These are phyloP conservation scores for Leptographium galeiforme DNA, from an alignment of 2,329 filamentous ascomycete species.

Conservation along the genomic window DNA sequence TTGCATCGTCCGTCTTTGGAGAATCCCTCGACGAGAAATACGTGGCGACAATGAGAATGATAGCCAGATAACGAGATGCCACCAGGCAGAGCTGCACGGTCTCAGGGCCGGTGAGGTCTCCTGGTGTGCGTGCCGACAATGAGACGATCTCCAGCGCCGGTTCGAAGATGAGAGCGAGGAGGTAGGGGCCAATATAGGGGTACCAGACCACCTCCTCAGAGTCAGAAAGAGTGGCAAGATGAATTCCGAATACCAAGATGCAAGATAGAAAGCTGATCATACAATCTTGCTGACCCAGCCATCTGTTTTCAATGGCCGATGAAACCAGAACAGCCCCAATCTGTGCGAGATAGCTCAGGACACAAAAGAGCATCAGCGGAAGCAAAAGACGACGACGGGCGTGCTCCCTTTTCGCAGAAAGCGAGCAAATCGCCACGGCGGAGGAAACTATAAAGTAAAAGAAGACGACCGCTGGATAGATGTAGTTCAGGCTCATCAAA, in stretches of 20 bases:
- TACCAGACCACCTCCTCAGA: conserved; percentile 41
- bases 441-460: conserved; percentile 41
- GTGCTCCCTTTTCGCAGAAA: conserved; percentile 24
- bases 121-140: conserved; percentile 8
- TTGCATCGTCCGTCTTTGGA: conserved; percentile 4
- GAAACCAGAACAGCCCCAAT: conserved; percentile 25
- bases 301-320: conserved; percentile 21
- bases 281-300: conserved; percentile 31
- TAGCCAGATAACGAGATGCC: conserved; percentile 20
- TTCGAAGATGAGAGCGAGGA: conserved; percentile 45
- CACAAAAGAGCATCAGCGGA: conserved; percentile 26
- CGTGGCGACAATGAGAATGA: conserved; percentile 21
- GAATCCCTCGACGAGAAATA: conserved; percentile 15
- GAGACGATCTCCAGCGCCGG: conserved; percentile 22
- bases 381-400: conserved; percentile 29
- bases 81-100: conserved; percentile 19
- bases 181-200: conserved; percentile 50
- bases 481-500: conserved; percentile 38
- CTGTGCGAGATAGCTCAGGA: conserved; percentile 35
- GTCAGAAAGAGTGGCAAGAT: conserved; percentile 41
- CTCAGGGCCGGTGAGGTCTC: conserved; percentile 7
- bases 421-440: conserved; percentile 35
- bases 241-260: conserved; percentile 48
- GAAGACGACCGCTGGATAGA: conserved; percentile 43
- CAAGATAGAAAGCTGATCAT: conserved; percentile 48